Evolutionary conservation across 108 stramenopile genomes (phyloP).

Genomic region (Pseudonitzschia pungens): DNA sequence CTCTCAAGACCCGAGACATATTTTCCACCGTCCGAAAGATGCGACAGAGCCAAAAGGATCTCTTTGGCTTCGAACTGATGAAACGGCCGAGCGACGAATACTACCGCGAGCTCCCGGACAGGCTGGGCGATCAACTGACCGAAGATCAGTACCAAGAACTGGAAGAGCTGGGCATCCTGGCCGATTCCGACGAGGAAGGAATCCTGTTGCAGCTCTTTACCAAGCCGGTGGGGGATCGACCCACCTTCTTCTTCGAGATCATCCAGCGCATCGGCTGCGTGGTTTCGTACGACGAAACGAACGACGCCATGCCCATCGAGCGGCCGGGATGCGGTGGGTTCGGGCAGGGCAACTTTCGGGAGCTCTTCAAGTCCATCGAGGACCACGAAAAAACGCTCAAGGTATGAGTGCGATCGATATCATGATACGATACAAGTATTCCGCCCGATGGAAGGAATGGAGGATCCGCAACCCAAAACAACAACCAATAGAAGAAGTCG

Average conservation of each 20-base stretch:
- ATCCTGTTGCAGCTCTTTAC: slow-evolving; percentile 88
- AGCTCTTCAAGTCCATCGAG: slow-evolving; percentile 88
- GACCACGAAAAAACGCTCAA: slow-evolving; percentile 73
- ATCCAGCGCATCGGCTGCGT: slow-evolving; percentile 90
- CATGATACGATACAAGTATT: neutral
- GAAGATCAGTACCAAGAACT: slow-evolving; percentile 44
- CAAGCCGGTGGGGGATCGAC: slow-evolving; percentile 81
- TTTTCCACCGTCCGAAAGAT: slow-evolving; percentile 73
- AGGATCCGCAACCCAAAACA: too few relatives aligned
- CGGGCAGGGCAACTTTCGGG: slow-evolving; percentile 89
- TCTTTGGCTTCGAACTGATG: slow-evolving; percentile 88
- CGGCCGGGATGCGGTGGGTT: slow-evolving; percentile 88
- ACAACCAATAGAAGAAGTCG: too few relatives aligned
- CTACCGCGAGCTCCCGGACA: slow-evolving; percentile 58
- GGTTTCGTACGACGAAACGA: slow-evolving; percentile 12
- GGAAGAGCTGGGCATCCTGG: slow-evolving; percentile 80
- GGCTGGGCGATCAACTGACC: slow-evolving; percentile 50
- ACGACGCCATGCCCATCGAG: slow-evolving; percentile 24
- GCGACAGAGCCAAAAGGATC: slow-evolving; percentile 47
- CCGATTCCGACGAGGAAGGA: slow-evolving; percentile 87
- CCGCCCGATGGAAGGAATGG: too few relatives aligned
- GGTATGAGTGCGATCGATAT: slow-evolving; percentile 30
- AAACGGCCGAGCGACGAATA: slow-evolving; percentile 65
- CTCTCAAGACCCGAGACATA: slow-evolving; percentile 80
- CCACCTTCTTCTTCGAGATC: slow-evolving; percentile 87